Conservation (phyloP, 352 stramenopile species). For the Pythium diclinum region DNA sequence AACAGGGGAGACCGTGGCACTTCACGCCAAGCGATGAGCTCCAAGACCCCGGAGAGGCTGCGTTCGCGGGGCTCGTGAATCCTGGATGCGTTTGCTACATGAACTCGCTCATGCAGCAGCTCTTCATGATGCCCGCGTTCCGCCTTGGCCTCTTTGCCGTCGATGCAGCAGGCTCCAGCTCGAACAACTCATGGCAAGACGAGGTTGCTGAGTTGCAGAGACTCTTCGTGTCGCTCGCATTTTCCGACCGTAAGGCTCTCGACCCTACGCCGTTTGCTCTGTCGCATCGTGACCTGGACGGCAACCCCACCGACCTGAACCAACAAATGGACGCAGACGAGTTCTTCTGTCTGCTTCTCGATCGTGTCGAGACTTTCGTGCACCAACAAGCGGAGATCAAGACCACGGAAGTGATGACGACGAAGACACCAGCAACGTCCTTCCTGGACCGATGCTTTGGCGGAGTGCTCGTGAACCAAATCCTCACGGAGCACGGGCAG, state of each 20-base stretch:
- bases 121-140: constrained; percentile 86
- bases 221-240: constrained; percentile 58
- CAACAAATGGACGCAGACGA: constrained; percentile 84
- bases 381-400: not conserved
- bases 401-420: no score
- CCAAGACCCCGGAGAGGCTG: constrained; percentile 1
- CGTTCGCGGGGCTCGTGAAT: constrained; percentile 92
- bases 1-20: constrained; percentile 56
- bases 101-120: constrained; percentile 97
- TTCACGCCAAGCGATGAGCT: constrained; percentile 48
- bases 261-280: constrained; percentile 68
- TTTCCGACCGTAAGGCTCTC: constrained; percentile 40
- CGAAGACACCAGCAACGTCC: not conserved
- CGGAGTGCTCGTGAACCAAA: constrained; percentile 78
- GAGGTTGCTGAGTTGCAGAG: constrained; percentile 66
- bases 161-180: constrained; percentile 18
- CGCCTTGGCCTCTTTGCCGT: constrained; percentile 42
- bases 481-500: constrained; percentile 72
- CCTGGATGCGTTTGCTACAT: constrained; percentile 99
- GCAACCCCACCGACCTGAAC: constrained; percentile 65
- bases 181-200: constrained; percentile 33
- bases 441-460: constrained; percentile 70
- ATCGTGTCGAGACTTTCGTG: constrained; percentile 65
- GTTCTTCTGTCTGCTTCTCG: constrained; percentile 77
- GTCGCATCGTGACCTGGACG: constrained; percentile 69